phyloP scores from a whole-genome alignment of 306 rosid genomes.

The Lotus japonicus region DNA sequence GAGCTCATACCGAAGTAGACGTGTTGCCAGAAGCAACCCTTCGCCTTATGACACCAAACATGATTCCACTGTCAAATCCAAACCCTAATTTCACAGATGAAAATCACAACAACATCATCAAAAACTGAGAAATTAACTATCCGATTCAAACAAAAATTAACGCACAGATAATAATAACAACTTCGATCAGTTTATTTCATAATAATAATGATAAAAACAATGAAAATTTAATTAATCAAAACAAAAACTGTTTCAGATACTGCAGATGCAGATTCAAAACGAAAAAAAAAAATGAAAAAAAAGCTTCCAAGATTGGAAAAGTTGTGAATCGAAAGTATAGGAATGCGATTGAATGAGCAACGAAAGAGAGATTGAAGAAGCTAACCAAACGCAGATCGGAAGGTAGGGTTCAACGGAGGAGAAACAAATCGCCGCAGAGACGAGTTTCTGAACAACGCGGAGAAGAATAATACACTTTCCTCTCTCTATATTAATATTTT shows the following conservation, averaged over 20 bases:
- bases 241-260: neutral
- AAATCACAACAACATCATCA: constrained; percentile 3
- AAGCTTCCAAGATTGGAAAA: neutral
- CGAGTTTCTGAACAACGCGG: neutral
- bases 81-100: constrained; percentile 19
- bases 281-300: too few species aligned
- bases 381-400: neutral
- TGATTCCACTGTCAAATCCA: neutral
- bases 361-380: neutral
- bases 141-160: too few species aligned
- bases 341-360: neutral
- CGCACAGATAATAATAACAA: neutral
- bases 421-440: constrained; percentile 8
- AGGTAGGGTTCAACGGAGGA: constrained; percentile 1
- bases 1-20: constrained; percentile 40
- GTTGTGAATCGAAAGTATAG: neutral
- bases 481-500: neutral
- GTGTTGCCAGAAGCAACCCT: constrained; percentile 62
- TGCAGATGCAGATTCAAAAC: constrained; percentile 11
- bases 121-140: neutral
- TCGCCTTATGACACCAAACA: constrained; percentile 66
- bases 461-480: neutral
- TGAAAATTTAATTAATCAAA: too few species aligned
- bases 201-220: neutral
- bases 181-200: neutral